Conservation (phyloP, 2,329 filamentous ascomycete genomes). For the Metarhizium anisopliae region DNA sequence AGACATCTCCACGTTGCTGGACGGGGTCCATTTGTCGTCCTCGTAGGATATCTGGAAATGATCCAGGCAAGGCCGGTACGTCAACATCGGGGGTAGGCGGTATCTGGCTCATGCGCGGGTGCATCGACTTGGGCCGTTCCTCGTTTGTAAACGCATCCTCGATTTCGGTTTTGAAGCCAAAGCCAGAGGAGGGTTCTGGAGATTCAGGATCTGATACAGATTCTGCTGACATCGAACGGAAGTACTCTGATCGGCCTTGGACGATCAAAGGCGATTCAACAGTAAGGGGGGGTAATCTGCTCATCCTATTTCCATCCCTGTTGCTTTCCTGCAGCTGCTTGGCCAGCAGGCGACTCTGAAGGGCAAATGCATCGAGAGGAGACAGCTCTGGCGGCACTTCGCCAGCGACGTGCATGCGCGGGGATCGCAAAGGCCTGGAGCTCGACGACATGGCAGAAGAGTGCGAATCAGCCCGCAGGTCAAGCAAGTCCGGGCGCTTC, state of each 20-base stretch:
- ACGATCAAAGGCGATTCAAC: slow-evolving; percentile 71
- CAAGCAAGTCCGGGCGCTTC: slow-evolving; percentile 48
- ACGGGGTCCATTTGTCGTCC: slow-evolving; percentile 30
- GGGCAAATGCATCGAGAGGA: slow-evolving; percentile 87
- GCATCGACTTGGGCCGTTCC: slow-evolving; percentile 63
- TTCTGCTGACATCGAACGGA: slow-evolving; percentile 64
- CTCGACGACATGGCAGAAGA: slow-evolving; percentile 35
- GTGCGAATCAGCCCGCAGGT: slow-evolving; percentile 49
- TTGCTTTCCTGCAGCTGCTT: slow-evolving; percentile 76
- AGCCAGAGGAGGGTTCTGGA: slow-evolving; percentile 17
- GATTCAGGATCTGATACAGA: slow-evolving; percentile 31
- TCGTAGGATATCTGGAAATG: slow-evolving; percentile 29
- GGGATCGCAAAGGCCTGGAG: slow-evolving; percentile 56
- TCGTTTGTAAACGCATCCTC: slow-evolving; percentile 43
- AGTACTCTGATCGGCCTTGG: slow-evolving; percentile 71
- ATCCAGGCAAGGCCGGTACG: slow-evolving; percentile 36
- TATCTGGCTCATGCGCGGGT: slow-evolving; percentile 62
- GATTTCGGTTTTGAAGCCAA: slow-evolving; percentile 45
- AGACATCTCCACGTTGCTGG: slow-evolving; percentile 32
- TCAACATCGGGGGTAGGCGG: slow-evolving; percentile 40
- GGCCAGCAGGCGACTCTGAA: slow-evolving; percentile 81
- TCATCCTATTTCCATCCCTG: slow-evolving; percentile 68
- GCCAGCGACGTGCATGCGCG: slow-evolving; percentile 66
- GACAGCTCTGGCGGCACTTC: slow-evolving; percentile 84
- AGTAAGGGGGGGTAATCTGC: slow-evolving; percentile 73